These are phyloP conservation scores for Erigeron canadensis DNA, from an alignment of 129 eudicot genomes.

Conservation along the genomic window DNA sequence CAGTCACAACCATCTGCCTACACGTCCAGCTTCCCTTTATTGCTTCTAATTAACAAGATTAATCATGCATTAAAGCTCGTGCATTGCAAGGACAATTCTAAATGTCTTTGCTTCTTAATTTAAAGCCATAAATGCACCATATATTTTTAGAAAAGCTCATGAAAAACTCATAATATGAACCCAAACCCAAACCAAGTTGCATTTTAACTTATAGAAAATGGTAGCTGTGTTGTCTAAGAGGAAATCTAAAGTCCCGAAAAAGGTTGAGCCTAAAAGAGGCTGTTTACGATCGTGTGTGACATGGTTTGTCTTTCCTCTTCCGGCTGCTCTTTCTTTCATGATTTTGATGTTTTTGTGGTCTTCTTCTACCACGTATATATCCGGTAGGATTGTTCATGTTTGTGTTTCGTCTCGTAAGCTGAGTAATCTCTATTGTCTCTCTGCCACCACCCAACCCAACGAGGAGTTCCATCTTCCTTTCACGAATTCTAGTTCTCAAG, in stretches of 20 bases:
- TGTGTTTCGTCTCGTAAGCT: conserved; percentile 83
- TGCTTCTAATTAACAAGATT: conserved; percentile 13
- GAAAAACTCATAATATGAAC: background rate
- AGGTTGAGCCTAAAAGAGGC: conserved; percentile 28
- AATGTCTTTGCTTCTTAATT: conserved; percentile 16
- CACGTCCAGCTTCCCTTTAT: too few species aligned
- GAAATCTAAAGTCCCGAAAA: conserved; percentile 44
- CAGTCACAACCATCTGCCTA: too few species aligned
- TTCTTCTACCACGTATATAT: conserved; percentile 61
- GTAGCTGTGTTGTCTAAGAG: conserved; percentile 55
- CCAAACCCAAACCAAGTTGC: background rate
- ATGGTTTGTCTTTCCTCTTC: conserved; percentile 48
- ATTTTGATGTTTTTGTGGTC: conserved; percentile 65
- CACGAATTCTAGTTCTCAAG: conserved; percentile 35
- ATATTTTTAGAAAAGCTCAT: conserved; percentile 38
- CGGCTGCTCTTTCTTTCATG: conserved; percentile 56
- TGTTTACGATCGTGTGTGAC: conserved; percentile 36
- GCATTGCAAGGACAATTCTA: too few species aligned
- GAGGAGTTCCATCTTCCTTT: conserved; percentile 38
- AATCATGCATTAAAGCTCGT: conserved; percentile 38
- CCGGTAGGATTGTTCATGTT: conserved; percentile 72
- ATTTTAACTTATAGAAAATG: conserved; percentile 32
- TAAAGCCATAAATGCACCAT: conserved; percentile 22
- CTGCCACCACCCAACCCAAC: conserved; percentile 69
- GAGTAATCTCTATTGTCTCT: conserved; percentile 67